These are phyloP conservation scores for Cyclostephanos tholiformis DNA, from an alignment of 108 stramenopile genomes.

Conservation along the genomic window DNA sequence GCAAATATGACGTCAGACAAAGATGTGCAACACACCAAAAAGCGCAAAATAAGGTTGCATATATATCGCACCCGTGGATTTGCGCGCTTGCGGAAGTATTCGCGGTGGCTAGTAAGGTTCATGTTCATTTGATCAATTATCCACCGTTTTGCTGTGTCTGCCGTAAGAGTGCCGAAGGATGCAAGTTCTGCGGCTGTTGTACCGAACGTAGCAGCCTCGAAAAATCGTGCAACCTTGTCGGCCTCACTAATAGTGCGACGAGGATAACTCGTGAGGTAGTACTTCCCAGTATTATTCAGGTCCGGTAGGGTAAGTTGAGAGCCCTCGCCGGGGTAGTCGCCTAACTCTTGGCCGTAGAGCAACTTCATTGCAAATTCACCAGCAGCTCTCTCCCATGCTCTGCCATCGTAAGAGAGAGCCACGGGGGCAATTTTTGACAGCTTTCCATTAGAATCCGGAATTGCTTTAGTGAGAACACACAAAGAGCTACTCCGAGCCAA, in stretches of 20 bases:
- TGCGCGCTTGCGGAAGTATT: constrained; percentile 37
- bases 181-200: constrained; percentile 30
- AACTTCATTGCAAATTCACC: constrained; percentile 47
- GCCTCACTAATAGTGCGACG: constrained; percentile 17
- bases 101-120: constrained; percentile 32
- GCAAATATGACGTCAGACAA: background rate
- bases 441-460: constrained; percentile 22
- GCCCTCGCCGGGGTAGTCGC: constrained; percentile 36
- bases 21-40: background rate
- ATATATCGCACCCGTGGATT: constrained; percentile 43
- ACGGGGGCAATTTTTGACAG: constrained; percentile 41
- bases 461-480: constrained; percentile 46
- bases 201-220: constrained; percentile 49
- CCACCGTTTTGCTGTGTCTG: constrained; percentile 27
- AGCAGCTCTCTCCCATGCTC: constrained; percentile 51
- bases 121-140: constrained; percentile 31
- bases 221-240: constrained; percentile 34
- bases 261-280: constrained; percentile 43
- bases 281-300: constrained; percentile 33
- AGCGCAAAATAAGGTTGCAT: background rate
- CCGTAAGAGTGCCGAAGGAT: constrained; percentile 26
- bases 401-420: constrained; percentile 50
- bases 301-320: constrained; percentile 42
- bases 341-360: constrained; percentile 32
- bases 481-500: constrained; percentile 24